Evolutionary conservation across 2,329 filamentous ascomycete genomes (phyloP).

Genomic region (Amauroascus verrucosus): DNA sequence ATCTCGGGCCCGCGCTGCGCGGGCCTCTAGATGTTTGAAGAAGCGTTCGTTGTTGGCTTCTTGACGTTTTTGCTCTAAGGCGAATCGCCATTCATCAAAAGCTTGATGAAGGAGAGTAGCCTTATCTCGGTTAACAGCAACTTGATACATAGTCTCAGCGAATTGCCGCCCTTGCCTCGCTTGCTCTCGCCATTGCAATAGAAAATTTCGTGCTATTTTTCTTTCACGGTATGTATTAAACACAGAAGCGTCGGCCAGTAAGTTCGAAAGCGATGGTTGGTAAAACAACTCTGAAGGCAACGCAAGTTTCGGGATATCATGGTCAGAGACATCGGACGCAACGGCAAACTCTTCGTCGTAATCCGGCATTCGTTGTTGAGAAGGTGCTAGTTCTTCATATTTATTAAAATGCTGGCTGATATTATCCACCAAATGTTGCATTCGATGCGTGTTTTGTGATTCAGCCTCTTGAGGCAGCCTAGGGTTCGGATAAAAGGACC

Average conservation of each 20-base stretch:
- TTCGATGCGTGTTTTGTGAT: background rate
- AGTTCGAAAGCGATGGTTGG: conserved; percentile 41
- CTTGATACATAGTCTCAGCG: conserved; percentile 31
- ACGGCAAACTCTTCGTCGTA: conserved; percentile 7
- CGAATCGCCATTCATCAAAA: conserved; percentile 42
- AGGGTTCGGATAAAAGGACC: background rate
- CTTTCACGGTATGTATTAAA: conserved; percentile 37
- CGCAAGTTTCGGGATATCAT: background rate
- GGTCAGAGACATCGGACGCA: conserved; percentile 6
- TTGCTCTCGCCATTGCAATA: conserved; percentile 41
- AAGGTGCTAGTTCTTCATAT: background rate
- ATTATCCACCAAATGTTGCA: background rate
- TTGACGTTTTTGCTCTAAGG: conserved; percentile 33
- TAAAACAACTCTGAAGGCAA: conserved; percentile 36
- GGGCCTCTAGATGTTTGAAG: conserved; percentile 47
- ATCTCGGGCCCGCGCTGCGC: conserved; percentile 54
- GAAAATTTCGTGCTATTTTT: conserved; percentile 29
- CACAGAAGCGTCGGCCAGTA: conserved; percentile 43
- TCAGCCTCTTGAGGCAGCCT: background rate
- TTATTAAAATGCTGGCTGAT: background rate
- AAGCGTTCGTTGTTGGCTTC: conserved; percentile 42
- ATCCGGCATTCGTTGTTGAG: background rate
- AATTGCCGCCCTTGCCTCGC: conserved; percentile 31
- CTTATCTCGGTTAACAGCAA: conserved; percentile 43
- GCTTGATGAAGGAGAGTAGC: conserved; percentile 43